A percentile compares a stretch with the other conserved stretches of the same genome.
phyloP scores from a whole-genome alignment of 1,139 yeast species.

The Debaryomyces sp. region DNA sequence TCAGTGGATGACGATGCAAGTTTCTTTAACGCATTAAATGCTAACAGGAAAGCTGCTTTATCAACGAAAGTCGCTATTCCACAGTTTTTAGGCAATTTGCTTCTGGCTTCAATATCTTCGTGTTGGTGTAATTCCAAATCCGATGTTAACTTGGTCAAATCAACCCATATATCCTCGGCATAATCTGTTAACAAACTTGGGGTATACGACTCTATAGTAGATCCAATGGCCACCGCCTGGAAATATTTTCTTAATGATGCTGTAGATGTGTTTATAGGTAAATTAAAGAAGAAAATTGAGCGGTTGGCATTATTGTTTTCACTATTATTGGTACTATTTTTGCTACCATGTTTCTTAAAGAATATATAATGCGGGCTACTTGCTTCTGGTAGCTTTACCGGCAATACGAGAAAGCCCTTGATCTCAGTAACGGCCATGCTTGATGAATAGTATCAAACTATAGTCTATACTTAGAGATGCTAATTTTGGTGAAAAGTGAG shows the following conservation, averaged over 20 bases:
- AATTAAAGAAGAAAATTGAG: constrained; percentile 72
- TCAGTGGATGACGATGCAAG: constrained; percentile 27
- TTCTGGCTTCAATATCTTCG: constrained; percentile 25
- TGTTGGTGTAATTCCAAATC: constrained; percentile 48
- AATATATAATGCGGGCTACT: constrained; percentile 52
- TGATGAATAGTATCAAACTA: not conserved
- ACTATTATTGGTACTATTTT: constrained; percentile 29
- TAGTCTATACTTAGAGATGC: not conserved
- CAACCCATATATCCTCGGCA: constrained; percentile 57
- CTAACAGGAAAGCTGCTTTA: constrained; percentile 68
- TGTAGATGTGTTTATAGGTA: constrained; percentile 65
- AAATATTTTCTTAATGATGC: constrained; percentile 59
- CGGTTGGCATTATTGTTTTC: constrained; percentile 25
- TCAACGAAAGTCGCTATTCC: constrained; percentile 79
- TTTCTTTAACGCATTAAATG: constrained; percentile 62
- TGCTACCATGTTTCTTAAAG: constrained; percentile 65
- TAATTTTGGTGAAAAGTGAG: not conserved
- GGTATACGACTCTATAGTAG: constrained; percentile 56
- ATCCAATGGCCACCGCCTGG: constrained; percentile 59
- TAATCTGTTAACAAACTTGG: constrained; percentile 42
- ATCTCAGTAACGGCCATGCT: constrained; percentile 33
- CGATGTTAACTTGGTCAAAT: constrained; percentile 61
- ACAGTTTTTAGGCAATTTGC: constrained; percentile 68
- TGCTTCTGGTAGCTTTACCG: constrained; percentile 41
- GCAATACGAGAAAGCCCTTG: constrained; percentile 59